Conservation (phyloP, 202 grass and related monocot genomes). For the Tripidium arundinaceum region DNA sequence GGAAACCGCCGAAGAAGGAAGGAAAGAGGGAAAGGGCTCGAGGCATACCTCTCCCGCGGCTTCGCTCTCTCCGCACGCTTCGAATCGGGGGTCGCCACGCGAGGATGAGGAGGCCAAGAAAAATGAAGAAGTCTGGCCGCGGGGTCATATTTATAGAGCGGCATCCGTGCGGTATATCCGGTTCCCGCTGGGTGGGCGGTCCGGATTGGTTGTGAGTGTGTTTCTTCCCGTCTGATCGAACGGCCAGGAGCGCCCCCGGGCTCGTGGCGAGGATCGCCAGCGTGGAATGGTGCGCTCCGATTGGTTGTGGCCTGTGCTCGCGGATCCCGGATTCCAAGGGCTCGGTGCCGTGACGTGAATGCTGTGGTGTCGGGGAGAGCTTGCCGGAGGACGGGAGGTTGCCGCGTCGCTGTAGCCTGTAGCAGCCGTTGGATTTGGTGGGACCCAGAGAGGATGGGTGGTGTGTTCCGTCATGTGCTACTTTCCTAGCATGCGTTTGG, state of each 20-base stretch:
- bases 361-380: too few relatives aligned
- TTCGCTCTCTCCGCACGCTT: conserved; percentile 24
- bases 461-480: background rate
- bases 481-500: background rate
- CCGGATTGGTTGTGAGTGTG: conserved; percentile 11
- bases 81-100: conserved; percentile 5
- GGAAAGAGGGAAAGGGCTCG: too few relatives aligned
- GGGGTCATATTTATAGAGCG: conserved; percentile 14
- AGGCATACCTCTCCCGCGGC: conserved; percentile 10
- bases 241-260: fast-evolving
- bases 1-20: background rate
- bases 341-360: background rate
- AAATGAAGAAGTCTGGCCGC: background rate
- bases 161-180: conserved; percentile 13
- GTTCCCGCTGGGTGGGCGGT: background rate
- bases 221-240: conserved; percentile 6
- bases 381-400: background rate
- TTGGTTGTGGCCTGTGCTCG: background rate
- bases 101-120: conserved; percentile 12
- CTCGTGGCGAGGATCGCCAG: background rate
- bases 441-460: background rate
- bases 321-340: background rate
- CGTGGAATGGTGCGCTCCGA: background rate
- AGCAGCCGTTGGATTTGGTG: background rate
- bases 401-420: background rate